Evolutionary conservation across 2,329 filamentous ascomycete genomes (phyloP).

Genomic region (Ceratocystis alfenasii): DNA sequence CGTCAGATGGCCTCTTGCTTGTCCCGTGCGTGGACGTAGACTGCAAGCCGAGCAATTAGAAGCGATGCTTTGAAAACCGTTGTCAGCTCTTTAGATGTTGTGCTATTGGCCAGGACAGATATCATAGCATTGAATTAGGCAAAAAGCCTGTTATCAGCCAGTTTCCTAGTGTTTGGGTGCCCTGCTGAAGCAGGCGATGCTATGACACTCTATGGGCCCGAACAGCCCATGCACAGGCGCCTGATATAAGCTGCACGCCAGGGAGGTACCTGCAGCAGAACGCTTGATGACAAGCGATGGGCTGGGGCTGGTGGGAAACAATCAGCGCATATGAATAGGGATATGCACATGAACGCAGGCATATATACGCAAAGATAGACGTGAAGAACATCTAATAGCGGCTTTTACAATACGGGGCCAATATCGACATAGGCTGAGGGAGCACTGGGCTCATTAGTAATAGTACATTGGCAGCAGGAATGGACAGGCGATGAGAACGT

Average conservation of each 20-base stretch:
- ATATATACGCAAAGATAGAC: background rate
- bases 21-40: background rate
- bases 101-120: background rate
- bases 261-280: conserved; percentile 10
- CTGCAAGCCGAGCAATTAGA: background rate
- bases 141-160: conserved; percentile 7
- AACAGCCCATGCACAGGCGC: background rate
- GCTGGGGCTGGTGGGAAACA: background rate
- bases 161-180: background rate
- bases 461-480: no score
- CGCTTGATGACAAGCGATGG: background rate
- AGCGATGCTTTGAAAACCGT: background rate
- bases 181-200: background rate
- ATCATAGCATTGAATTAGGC: background rate
- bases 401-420: no score
- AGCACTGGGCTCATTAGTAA: no score
- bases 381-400: background rate
- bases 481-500: no score
- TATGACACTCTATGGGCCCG: background rate
- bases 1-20: background rate
- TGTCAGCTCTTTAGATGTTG: conserved; percentile 3
- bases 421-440: no score
- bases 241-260: conserved; percentile 1
- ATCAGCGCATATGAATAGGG: background rate
- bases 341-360: background rate